Base-by-base conservation (phyloP, 2,329 filamentous ascomycete species). In the Epichloe festucae region DNA sequence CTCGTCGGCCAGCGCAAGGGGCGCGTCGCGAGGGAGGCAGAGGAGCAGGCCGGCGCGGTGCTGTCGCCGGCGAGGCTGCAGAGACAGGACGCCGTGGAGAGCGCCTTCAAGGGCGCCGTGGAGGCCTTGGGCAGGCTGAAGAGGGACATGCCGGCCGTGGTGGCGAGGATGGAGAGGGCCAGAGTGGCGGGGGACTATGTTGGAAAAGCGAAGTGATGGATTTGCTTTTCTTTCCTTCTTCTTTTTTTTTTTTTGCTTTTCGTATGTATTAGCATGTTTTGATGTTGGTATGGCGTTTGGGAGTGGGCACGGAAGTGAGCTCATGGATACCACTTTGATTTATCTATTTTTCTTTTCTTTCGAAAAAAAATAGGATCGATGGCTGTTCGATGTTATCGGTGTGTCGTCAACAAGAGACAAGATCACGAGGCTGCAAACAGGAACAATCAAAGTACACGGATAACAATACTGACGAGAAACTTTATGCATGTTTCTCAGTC, bases 141-240 rank as follows among this genome's bases (percentile, higher is more conserved):
- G 69, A 72, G 72, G 58, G 75, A 77, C 38, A 77, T 84, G 75
- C 78, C 81, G 15, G 73, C 77, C 19, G 75, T 77, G 3, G 78
- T 81, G 59, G 81, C 81, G 50, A 77, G 73, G 64, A 82, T 83
- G 76, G 80, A 84, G 70, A 72, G 80, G 64, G 81, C 81, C 52
- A 70, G 76, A 55, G 73, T 76, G 15, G 81, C 79, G 21, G 77
- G 75, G 15, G 72, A 77, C 57, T 82, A 82, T 62, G 77, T 79
- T 7, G 68, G 76, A 23, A 62, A 62, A 27, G 59, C 62, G 36
- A 59, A 62, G 17, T 47, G 40, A 50, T n/a, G 31, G 1, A 6
- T 5, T 17, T 4, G 7, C 10, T 12, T 21, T 42, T 4, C 12
- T 2, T 34, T 19, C 47, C 17, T 43, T 14, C 21, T 42, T 44